A percentile compares a stretch with the other conserved stretches of the same genome.
phyloP scores from a whole-genome alignment of 2,329 filamentous ascomycete genomes.

The Raffaelea arxii region DNA sequence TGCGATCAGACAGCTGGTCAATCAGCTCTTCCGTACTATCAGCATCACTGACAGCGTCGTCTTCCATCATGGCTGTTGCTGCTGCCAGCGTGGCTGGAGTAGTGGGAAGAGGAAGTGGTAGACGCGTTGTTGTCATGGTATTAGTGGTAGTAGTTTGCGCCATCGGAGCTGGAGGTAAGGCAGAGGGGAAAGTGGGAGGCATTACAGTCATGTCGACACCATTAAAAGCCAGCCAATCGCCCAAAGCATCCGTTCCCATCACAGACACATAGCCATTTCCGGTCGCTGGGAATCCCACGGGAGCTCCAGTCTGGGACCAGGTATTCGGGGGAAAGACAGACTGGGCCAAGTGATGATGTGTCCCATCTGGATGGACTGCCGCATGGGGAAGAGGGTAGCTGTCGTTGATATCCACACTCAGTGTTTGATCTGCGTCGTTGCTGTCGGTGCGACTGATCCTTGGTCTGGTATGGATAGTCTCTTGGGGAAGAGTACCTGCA shows the following conservation, averaged over 20 bases:
- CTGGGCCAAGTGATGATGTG: no score
- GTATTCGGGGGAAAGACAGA: no score
- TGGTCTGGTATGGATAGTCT: no score
- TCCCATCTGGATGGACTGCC: no score
- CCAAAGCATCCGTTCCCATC: not conserved
- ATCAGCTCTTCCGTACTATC: constrained; percentile 25
- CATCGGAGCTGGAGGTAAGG: no score
- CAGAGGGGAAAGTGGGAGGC: not conserved
- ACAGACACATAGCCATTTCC: no score
- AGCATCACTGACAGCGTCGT: constrained; percentile 8
- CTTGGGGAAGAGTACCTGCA: no score
- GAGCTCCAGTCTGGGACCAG: no score
- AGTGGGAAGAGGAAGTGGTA: no score
- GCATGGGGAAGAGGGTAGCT: not conserved
- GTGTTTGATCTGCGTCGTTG: not conserved
- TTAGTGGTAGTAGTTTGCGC: not conserved
- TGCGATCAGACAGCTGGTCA: constrained; percentile 30
- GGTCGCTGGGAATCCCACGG: no score
- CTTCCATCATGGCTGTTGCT: not conserved
- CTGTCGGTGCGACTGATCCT: no score
- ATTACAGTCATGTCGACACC: not conserved
- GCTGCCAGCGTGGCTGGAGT: not conserved
- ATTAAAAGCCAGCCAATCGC: not conserved
- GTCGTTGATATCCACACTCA: not conserved
- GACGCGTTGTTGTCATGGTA: no score